phyloP scores from a whole-genome alignment of 73 alveolate genomes.

The Stentor coeruleus region DNA sequence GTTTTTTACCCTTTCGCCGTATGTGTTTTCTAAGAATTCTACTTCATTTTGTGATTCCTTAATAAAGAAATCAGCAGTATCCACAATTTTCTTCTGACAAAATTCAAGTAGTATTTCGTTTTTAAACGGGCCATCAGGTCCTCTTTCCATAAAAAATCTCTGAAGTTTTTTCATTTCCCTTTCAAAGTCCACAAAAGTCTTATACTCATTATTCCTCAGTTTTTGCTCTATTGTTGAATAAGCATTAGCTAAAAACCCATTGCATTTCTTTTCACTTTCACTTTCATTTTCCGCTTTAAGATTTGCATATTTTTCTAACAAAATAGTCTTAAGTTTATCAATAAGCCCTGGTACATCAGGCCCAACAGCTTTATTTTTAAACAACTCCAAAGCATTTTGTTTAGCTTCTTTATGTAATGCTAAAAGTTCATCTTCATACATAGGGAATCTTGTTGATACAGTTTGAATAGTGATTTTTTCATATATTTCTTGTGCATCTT shows the following conservation, averaged over 20 bases:
- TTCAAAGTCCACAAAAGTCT: constrained; percentile 53
- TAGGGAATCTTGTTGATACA: not conserved
- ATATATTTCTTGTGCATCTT: constrained; percentile 54
- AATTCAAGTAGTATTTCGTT: constrained; percentile 17
- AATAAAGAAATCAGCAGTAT: constrained; percentile 25
- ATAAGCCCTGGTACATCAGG: not conserved
- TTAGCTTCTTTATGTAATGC: constrained; percentile 26
- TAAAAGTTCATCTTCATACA: constrained; percentile 15
- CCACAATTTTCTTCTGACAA: not conserved
- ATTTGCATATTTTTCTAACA: not conserved
- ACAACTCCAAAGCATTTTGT: constrained; percentile 3
- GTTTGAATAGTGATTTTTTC: constrained; percentile 27
- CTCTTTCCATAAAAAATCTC: constrained; percentile 13
- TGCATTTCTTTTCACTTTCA: constrained; percentile 31
- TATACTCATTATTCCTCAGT: constrained; percentile 58
- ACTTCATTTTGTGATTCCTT: constrained; percentile 57
- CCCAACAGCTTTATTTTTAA: constrained; percentile 25
- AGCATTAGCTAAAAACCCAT: constrained; percentile 52
- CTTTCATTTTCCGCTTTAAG: constrained; percentile 10
- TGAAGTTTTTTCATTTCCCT: constrained; percentile 36
- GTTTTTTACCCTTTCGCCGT: constrained; percentile 49
- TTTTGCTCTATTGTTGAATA: constrained; percentile 56
- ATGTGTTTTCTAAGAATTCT: constrained; percentile 47
- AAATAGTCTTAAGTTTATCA: not conserved
- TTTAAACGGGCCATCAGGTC: constrained; percentile 29